phyloP scores from a whole-genome alignment of 805 yeast species.

The Metschnikowia arizonensis region DNA sequence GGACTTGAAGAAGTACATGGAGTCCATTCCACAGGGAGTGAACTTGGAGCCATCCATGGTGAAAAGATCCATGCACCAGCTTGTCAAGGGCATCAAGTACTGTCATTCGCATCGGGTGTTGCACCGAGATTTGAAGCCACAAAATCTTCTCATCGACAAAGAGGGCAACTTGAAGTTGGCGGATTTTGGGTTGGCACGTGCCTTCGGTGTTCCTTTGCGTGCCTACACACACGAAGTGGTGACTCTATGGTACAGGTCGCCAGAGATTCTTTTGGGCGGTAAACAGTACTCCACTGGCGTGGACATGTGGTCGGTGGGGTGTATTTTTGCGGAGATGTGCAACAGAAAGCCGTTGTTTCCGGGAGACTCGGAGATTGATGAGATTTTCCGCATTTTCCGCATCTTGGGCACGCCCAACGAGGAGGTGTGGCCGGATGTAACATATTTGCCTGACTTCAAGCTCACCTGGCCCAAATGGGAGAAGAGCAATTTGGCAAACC shows the following conservation, averaged over 20 bases:
- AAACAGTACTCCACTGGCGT: conserved; percentile 97
- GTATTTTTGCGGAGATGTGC: conserved; percentile 97
- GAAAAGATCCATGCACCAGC: conserved; percentile 87
- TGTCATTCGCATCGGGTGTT: conserved; percentile 93
- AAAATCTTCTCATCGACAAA: conserved; percentile 87
- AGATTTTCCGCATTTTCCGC: conserved; percentile 88
- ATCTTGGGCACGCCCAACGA: conserved; percentile 92
- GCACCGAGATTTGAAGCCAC: conserved; percentile 96
- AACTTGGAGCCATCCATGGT: conserved; percentile 89
- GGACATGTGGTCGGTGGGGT: conserved; percentile 98
- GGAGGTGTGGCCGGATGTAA: conserved; percentile 91
- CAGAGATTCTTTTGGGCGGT: conserved; percentile 93
- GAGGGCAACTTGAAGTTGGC: conserved; percentile 75
- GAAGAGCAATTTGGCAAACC: conserved; percentile 62
- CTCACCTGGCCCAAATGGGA: conserved; percentile 90
- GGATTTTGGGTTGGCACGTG: conserved; percentile 92
- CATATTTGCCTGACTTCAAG: conserved; percentile 86
- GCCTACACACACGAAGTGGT: conserved; percentile 98
- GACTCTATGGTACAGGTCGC: conserved; percentile 96
- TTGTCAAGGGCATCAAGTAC: conserved; percentile 84
- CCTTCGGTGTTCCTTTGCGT: conserved; percentile 94
- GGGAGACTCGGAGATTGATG: conserved; percentile 97
- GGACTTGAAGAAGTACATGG: conserved; percentile 96
- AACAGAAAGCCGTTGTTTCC: conserved; percentile 93
- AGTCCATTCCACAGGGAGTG: conserved; percentile 83